Conservation (phyloP, 805 yeast species). For the Metschnikowia cubensis region DNA sequence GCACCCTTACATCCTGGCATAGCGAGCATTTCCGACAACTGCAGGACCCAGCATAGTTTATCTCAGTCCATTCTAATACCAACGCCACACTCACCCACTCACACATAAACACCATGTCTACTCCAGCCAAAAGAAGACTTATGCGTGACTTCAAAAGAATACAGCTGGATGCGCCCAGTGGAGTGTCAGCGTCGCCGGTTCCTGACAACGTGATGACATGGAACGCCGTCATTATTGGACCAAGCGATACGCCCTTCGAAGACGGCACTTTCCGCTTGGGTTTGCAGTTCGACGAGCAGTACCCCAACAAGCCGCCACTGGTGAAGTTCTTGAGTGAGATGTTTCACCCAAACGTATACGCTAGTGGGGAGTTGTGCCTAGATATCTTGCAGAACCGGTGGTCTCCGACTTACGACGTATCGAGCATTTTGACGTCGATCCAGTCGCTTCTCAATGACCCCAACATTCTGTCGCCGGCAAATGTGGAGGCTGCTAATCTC, state of each 20-base stretch:
- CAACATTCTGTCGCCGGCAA: constrained; percentile 93
- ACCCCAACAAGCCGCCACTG: constrained; percentile 94
- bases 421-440: constrained; percentile 88
- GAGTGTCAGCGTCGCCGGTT: constrained; percentile 94
- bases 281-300: constrained; percentile 91
- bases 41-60: not conserved
- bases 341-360: constrained; percentile 98
- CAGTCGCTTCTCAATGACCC: constrained; percentile 94
- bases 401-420: constrained; percentile 98
- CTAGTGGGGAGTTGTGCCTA: constrained; percentile 89
- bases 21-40: constrained; percentile 1
- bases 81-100: not conserved
- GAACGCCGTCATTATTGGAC: constrained; percentile 98
- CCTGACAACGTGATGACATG: constrained; percentile 97
- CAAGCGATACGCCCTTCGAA: constrained; percentile 95
- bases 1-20: not conserved
- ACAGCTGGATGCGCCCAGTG: constrained; percentile 98
- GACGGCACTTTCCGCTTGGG: constrained; percentile 92
- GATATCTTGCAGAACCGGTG: constrained; percentile 96
- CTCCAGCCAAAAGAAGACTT: constrained; percentile 97
- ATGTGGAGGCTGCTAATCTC: constrained; percentile 94
- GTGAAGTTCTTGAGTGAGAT: constrained; percentile 89
- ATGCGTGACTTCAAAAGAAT: constrained; percentile 97
- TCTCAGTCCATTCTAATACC: not conserved
- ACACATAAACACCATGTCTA: constrained; percentile 59